These are phyloP conservation scores for Candida xyloterini DNA, from an alignment of 805 yeast genomes.

Conservation along the genomic window DNA sequence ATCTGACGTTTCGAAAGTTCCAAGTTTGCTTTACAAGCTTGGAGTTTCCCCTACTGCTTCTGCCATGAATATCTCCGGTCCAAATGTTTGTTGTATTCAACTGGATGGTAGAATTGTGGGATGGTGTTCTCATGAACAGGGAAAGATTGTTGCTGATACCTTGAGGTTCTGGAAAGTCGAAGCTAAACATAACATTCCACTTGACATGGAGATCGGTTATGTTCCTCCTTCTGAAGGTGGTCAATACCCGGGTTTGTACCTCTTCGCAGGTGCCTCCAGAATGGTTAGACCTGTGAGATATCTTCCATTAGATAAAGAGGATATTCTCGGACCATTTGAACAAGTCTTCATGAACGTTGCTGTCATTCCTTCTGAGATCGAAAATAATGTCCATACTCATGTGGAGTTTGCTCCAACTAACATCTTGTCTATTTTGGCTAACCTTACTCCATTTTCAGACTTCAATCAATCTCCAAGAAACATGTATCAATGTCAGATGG, in stretches of 20 bases:
- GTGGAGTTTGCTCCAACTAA: constrained; percentile 96
- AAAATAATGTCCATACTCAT: constrained; percentile 76
- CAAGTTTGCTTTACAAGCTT: constrained; percentile 59
- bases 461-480: constrained; percentile 99
- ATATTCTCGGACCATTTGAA: constrained; percentile 94
- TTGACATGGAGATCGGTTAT: constrained; percentile 87
- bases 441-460: constrained; percentile 96
- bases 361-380: constrained; percentile 88
- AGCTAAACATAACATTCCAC: constrained; percentile 72
- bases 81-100: constrained; percentile 84
- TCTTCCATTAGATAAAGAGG: constrained; percentile 77
- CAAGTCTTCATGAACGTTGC: constrained; percentile 97
- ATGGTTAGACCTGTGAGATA: constrained; percentile 96
- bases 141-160: constrained; percentile 81
- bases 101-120: constrained; percentile 90
- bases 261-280: constrained; percentile 90
- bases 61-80: constrained; percentile 71
- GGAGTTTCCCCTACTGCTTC: constrained; percentile 83
- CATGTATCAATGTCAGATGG: constrained; percentile 99
- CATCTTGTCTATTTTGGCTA: constrained; percentile 90
- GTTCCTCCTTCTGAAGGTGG: constrained; percentile 96
- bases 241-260: constrained; percentile 92
- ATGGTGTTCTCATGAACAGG: constrained; percentile 90
- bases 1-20: constrained; percentile 70
- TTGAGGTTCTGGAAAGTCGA: constrained; percentile 90